Base-by-base conservation (phyloP, 169 alveolate species). In the Eimeria sp. region DNA sequence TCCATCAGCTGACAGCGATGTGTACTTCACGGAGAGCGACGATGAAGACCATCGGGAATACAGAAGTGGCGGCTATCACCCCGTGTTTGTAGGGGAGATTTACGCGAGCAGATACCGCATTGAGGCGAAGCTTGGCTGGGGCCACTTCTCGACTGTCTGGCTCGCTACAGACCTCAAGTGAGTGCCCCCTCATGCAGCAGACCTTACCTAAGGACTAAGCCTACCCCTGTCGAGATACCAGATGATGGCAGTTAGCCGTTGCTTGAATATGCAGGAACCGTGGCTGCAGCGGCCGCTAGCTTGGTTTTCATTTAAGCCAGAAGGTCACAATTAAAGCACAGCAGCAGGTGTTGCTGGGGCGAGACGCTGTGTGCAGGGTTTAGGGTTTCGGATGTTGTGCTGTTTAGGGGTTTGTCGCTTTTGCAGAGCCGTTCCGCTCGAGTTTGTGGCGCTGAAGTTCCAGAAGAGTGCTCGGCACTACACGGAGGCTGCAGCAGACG, bases 131-230 rank as follows among this genome's bases (percentile, higher is more conserved):
- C 98, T 99, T 76, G 99, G 99, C 14, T 99, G 99, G 99, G 99
- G 99, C 14, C 99, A 99, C 96, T 99, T 99, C 98, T 98, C 99
- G 67, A 99, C 99, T 0, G 99, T 99, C 34, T 99, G 99, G 99
- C 98, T 99, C 57, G 99, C 99, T n/a, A 97, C 99, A 51, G 99
- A 99, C 96, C 96, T 97, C 72, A 87, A 73, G 94, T 70, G 61
- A 18, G 97, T 9, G 30, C 4, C 16, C 0, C 9, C 30, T 11
- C 61, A 34, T 45, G 22, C 57, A 34, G 65, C 18, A 1, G 34
- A 30, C 65, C 88, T 45, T 76, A 45, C 61, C 43, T 43, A 40
- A 40, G 3, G 30, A 40, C 58, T 16, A 54, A 54, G 25, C 20
- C 25, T 16, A 22, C n/a, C n/a, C 34, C 14, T 6, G 49, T 57